Base-by-base conservation (phyloP, 1,284 basidiomycete species). In the Vanrija pseudolonga region DNA sequence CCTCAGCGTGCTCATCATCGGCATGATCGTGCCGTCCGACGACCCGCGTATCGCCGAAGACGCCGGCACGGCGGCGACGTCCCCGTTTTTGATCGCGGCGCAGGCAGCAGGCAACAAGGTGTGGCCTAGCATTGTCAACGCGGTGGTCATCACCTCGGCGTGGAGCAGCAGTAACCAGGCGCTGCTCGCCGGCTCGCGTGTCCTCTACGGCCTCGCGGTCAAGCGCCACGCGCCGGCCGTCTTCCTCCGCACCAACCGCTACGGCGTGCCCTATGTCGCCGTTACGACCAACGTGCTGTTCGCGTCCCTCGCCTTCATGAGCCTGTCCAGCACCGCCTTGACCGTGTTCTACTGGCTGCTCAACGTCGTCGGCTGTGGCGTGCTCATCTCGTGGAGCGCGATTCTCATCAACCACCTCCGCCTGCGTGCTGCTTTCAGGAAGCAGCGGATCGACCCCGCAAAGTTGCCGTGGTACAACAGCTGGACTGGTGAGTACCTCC, bases 291-390 rank as follows among this genome's bases (percentile, higher is more conserved):
- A 64, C 18, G 59, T 68, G 0, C 43, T 62, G 4, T 89, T 92
- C 68, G 81, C 84, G 11, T 68, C 83, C 6, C 82, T 96, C 8
- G 82, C 87, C 1, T 93, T 82, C 75, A 86, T 89, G 83, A 59
- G 59, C 18, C 50, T 69, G 14, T 50, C 48, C 15, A 45, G 47
- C 11, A 82, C 82, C 46, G 80, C 85, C 3, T 84, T 85, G 37
- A 80, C 73, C 32, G 86, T 90, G 20, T 87, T 93, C 70, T 72
- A 74, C 28, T 90, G 88, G 86, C 83, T 91, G 60, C 67, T 83
- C 17, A 87, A 85, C 74, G 50, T 69, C 7, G 63, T 69, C 47
- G 57, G 56, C 20, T 60, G 62, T 15, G 65, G 60, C 14, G 61
- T 64, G 41, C 60, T 69, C 26, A 63, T 69, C 32, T 60, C 60